A percentile compares a stretch with the other conserved stretches of the same genome.
These are phyloP conservation scores for Sporothrix sp. DNA, from an alignment of 2,329 filamentous ascomycete genomes.

Conservation along the genomic window DNA sequence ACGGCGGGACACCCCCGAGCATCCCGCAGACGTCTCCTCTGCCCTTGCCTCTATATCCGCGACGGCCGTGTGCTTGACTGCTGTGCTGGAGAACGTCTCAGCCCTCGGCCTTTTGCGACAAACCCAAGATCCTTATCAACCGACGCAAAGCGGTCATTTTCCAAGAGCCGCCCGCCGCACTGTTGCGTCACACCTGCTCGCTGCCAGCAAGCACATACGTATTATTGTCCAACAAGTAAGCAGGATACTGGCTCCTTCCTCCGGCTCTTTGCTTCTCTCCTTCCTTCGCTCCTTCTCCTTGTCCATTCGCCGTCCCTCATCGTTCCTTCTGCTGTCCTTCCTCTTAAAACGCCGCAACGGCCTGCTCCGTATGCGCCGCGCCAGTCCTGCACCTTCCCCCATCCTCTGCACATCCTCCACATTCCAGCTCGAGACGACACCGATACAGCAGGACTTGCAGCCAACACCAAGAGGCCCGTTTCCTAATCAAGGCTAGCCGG, in stretches of 20 bases:
- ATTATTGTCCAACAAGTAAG: too few relatives aligned
- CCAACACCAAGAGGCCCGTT: background rate
- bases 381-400: background rate
- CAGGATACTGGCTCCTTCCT: background rate
- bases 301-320: too few relatives aligned
- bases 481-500: slow-evolving; percentile 1
- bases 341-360: too few relatives aligned
- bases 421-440: background rate
- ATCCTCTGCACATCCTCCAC: background rate
- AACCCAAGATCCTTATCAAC: background rate
- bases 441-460: background rate
- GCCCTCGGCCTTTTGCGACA: too few relatives aligned
- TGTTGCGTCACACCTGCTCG: slow-evolving; percentile 1
- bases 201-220: too few relatives aligned
- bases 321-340: too few relatives aligned
- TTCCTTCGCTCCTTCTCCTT: too few relatives aligned
- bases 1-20: background rate
- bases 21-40: background rate
- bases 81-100: too few relatives aligned
- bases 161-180: background rate
- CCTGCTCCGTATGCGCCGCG: too few relatives aligned
- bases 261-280: background rate
- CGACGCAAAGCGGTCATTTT: background rate
- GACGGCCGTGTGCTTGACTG: too few relatives aligned
- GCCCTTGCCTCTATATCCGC: too few relatives aligned